Evolutionary conservation across 73 alveolate genomes (phyloP).

Genomic region (Paramecium octaurelia): DNA sequence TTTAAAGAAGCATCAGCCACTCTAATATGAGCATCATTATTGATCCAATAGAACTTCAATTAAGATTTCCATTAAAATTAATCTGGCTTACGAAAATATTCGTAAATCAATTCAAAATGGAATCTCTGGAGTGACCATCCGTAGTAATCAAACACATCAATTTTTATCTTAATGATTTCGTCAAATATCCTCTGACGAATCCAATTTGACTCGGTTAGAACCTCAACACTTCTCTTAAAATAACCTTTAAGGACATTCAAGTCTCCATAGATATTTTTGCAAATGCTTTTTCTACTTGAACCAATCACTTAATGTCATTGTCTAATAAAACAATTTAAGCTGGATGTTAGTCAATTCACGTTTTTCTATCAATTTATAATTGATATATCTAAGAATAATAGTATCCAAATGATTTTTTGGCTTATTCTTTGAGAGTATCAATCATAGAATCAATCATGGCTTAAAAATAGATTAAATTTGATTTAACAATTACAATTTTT

Average conservation of each 20-base stretch:
- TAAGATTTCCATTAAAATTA: constrained; percentile 99
- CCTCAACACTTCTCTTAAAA: constrained; percentile 78
- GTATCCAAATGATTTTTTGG: constrained; percentile 81
- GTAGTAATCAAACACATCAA: constrained; percentile 99
- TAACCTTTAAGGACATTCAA: constrained; percentile 79
- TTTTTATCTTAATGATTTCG: constrained; percentile 90
- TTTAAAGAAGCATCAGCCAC: constrained; percentile 97
- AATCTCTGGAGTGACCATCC: constrained; percentile 99
- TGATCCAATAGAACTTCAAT: constrained; percentile 95
- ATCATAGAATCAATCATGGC: constrained; percentile 96
- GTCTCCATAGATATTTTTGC: constrained; percentile 65
- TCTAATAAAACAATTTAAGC: constrained; percentile 93
- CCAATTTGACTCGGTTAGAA: constrained; percentile 88
- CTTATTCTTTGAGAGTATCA: constrained; percentile 84
- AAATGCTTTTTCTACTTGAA: constrained; percentile 88
- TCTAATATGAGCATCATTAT: constrained; percentile 86
- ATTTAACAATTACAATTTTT: constrained; percentile 93
- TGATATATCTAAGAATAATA: constrained; percentile 62
- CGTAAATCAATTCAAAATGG: constrained; percentile 86
- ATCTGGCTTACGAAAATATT: constrained; percentile 91
- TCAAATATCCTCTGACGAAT: constrained; percentile 93
- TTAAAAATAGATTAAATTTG: constrained; percentile 94
- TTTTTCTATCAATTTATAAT: constrained; percentile 71
- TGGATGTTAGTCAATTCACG: constrained; percentile 95
- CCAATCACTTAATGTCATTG: constrained; percentile 87